A percentile compares a stretch with the other conserved stretches of the same genome.
Conservation (phyloP, 768 basidiomycete species). For the Thelephora ganbajun region DNA sequence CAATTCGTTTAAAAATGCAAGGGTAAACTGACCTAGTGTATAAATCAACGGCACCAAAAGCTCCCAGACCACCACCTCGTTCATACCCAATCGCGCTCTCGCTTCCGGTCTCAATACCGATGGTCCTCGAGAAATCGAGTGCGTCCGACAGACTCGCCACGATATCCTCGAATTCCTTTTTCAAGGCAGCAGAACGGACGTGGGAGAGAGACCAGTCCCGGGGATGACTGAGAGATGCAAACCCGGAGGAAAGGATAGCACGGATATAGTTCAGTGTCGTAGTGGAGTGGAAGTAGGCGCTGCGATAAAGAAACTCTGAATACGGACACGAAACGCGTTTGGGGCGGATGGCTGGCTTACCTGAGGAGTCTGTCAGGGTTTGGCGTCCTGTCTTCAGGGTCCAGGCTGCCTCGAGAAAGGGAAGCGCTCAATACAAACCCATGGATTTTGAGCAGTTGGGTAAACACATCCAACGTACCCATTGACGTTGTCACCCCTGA, state of each 20-base stretch:
- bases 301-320: conserved; percentile 15
- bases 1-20: not conserved
- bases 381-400: conserved; percentile 68
- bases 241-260: conserved; percentile 78
- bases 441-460: not conserved
- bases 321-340: not conserved
- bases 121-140: conserved; percentile 83
- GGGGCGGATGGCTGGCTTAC: conserved; percentile 20
- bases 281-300: conserved; percentile 93
- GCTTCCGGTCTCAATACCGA: conserved; percentile 48
- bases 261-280: conserved; percentile 90
- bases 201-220: conserved; percentile 86
- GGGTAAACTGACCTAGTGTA: conserved; percentile 65
- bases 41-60: conserved; percentile 81
- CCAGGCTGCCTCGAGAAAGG: conserved; percentile 30
- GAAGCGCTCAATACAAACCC: not conserved
- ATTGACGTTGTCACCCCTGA: conserved; percentile 93
- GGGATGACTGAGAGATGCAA: conserved; percentile 86
- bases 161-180: conserved; percentile 75
- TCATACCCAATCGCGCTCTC: conserved; percentile 39
- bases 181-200: conserved; percentile 64
- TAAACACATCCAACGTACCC: conserved; percentile 32
- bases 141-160: conserved; percentile 79
- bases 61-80: conserved; percentile 53
- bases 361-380: conserved; percentile 83